Evolutionary conservation across 176 grass and related monocot species (phyloP), one percentile per base, ranked within the genome.

Genomic region (Oryza australiensis): DNA sequence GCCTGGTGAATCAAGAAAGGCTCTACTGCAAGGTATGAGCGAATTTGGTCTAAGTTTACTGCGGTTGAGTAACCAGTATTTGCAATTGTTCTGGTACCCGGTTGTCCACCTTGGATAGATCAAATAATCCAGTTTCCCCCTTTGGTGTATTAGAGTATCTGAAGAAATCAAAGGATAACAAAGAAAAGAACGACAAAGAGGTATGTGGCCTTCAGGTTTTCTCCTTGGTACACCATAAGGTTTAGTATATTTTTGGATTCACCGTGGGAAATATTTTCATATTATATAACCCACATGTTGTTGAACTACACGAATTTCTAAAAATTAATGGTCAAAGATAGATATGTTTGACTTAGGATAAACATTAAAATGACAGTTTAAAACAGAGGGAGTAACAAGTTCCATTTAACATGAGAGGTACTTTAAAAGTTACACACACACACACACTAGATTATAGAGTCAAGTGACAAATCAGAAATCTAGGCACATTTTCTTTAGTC

Each of bases 101-200:
- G 16, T 29, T 70, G 22, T 18, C 23, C 22, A 22, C 0, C 3
- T 41, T 80, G 35, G 12, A 73, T 68, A 65, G 43, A 62, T 51
- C 35, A 12, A 41, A 12, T 45, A 63, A 28, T 11, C 71, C 24
- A 59, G 30, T 40, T 68, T 69, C 34, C 35, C 12, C 20, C 4
- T 80, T 79, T 59, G 70, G 4, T n/a, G 45, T 49, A 37, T 22
- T 32, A 90, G 96, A 95, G 55, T 92, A 95, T 63, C 77, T 91
- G 48, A 94, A 94, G 42, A 99, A 82, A 51, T 99, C 96, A 9
- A 87, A 93, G 76, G 85, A 93, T 67, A 95, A 95, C 91, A 99
- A 99, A 64, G 89, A 83, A 12, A 99, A 90, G 78, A 90, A 94
- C 60, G 93, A 93, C 68, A 99, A 92, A 79, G 91, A 99, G 93